These are phyloP conservation scores for Aspergillus ibericus DNA, from an alignment of 2,329 filamentous ascomycete genomes.

Conservation along the genomic window DNA sequence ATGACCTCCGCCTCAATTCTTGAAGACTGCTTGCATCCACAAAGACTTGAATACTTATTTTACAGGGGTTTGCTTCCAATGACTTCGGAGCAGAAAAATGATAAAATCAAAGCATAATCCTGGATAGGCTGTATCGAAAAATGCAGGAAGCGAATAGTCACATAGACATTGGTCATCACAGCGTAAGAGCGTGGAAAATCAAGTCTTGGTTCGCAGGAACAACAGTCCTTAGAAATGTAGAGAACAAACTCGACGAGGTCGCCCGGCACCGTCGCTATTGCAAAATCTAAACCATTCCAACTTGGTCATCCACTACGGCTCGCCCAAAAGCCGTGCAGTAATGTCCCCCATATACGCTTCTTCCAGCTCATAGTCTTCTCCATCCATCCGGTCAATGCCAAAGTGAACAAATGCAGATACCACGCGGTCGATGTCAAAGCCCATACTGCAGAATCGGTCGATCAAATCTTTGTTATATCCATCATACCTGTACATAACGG, in stretches of 20 bases:
- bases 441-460: conserved; percentile 84
- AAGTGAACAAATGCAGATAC: conserved; percentile 80
- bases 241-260: conserved; percentile 19
- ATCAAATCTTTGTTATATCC: conserved; percentile 85
- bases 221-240: neutral
- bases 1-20: neutral
- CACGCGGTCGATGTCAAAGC: conserved; percentile 83
- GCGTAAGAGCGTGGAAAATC: neutral
- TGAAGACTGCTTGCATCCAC: neutral
- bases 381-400: conserved; percentile 75
- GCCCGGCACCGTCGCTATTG: conserved; percentile 34
- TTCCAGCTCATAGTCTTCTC: conserved; percentile 81
- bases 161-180: conserved; percentile 4
- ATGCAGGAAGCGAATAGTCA: neutral
- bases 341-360: conserved; percentile 89
- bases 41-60: neutral
- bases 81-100: neutral
- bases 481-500: conserved; percentile 61
- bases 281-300: conserved; percentile 15
- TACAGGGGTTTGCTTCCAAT: too few species aligned
- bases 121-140: neutral
- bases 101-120: neutral
- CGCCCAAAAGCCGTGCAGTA: conserved; percentile 78
- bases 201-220: conserved; percentile 4
- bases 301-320: conserved; percentile 48